These are phyloP conservation scores for Tylopilus plumbeoviolaceoides DNA, from an alignment of 768 basidiomycete genomes.

Conservation along the genomic window DNA sequence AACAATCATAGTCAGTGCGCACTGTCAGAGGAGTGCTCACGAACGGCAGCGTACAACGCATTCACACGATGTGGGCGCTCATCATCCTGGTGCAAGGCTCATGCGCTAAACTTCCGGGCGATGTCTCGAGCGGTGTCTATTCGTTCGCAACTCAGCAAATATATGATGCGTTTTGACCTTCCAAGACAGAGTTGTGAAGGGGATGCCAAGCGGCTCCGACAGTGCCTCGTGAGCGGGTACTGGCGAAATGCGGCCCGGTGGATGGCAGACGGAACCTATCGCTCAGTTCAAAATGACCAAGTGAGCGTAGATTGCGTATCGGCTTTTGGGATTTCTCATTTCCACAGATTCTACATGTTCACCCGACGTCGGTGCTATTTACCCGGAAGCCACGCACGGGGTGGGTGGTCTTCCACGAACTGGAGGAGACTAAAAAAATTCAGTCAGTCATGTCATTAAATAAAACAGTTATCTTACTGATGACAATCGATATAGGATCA, in stretches of 20 bases:
- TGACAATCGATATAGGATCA: conserved; percentile 53
- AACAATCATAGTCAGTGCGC: neutral
- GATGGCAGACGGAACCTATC: conserved; percentile 90
- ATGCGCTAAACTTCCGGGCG: conserved; percentile 89
- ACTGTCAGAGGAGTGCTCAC: neutral
- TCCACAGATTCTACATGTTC: conserved; percentile 74
- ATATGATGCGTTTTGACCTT: conserved; percentile 85
- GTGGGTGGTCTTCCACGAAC: conserved; percentile 94
- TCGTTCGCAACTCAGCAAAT: conserved; percentile 91
- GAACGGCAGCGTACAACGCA: conserved; percentile 80
- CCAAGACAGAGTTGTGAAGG: conserved; percentile 86
- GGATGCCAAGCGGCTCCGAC: conserved; percentile 76
- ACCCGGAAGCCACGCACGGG: conserved; percentile 86
- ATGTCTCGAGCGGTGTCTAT: conserved; percentile 94
- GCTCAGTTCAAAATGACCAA: conserved; percentile 80
- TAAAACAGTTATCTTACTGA: conserved; percentile 7
- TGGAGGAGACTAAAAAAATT: conserved; percentile 94
- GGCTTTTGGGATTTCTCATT: neutral
- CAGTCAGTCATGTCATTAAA: conserved; percentile 51
- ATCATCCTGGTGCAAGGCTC: conserved; percentile 89
- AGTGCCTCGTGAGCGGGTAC: conserved; percentile 89
- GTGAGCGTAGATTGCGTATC: conserved; percentile 39
- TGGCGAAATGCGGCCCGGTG: conserved; percentile 92
- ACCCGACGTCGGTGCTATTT: conserved; percentile 92
- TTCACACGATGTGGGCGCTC: conserved; percentile 81